phyloP scores from a whole-genome alignment of 2,329 filamentous ascomycete genomes.

The Penicillium rolfsii region DNA sequence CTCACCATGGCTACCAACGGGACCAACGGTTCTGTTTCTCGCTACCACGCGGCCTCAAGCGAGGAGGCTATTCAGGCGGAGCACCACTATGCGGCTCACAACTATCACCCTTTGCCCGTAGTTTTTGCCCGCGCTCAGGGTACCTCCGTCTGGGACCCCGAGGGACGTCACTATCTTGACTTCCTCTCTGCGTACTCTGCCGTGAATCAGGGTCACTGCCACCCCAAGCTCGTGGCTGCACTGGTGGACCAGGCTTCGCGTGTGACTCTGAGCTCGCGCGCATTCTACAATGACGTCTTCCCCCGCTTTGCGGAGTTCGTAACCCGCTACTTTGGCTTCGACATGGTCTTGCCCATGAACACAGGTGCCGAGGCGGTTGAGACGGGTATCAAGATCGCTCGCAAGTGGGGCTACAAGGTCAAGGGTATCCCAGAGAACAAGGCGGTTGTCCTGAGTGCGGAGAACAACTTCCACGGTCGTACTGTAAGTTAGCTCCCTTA shows the following conservation, averaged over 20 bases:
- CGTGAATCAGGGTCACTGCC: conserved; percentile 97
- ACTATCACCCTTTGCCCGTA: conserved; percentile 95
- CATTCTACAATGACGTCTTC: conserved; percentile 98
- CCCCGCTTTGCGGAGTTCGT: conserved; percentile 93
- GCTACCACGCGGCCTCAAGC: conserved; percentile 77
- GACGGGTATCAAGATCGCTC: conserved; percentile 91
- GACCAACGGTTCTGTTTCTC: conserved; percentile 44
- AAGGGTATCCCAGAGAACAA: conserved; percentile 85
- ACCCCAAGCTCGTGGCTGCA: conserved; percentile 91
- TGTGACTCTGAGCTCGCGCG: conserved; percentile 87
- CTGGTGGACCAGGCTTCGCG: conserved; percentile 86
- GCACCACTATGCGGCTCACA: conserved; percentile 87
- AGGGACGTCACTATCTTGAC: conserved; percentile 93
- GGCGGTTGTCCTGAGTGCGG: conserved; percentile 80
- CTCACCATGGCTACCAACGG: conserved; percentile 41
- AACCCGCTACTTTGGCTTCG: conserved; percentile 85
- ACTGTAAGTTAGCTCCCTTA: conserved; percentile 67
- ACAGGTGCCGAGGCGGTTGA: conserved; percentile 95
- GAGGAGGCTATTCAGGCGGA: conserved; percentile 78
- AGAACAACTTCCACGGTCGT: conserved; percentile 94
- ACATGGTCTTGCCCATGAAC: conserved; percentile 99
- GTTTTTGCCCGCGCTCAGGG: conserved; percentile 87
- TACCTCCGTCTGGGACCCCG: conserved; percentile 93
- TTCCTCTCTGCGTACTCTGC: conserved; percentile 98
- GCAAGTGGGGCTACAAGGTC: conserved; percentile 97